A percentile compares a stretch with the other conserved stretches of the same genome.
Conservation (phyloP, 2,329 filamentous ascomycete species). For the Thermothelomyces thermophilus region DNA sequence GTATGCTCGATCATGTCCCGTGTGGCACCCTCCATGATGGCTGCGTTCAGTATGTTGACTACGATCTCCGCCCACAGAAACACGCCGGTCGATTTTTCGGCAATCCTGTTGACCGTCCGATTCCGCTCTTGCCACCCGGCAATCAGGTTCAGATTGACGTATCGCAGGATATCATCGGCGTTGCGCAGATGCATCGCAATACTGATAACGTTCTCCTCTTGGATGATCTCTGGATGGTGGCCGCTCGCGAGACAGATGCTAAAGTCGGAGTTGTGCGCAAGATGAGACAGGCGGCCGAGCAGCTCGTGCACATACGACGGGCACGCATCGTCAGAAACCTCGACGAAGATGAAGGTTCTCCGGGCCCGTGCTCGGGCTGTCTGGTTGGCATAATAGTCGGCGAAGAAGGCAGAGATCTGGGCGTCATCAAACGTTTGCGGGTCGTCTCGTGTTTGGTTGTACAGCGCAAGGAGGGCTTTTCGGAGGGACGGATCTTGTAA, state of each 20-base stretch:
- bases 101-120: constrained; percentile 26
- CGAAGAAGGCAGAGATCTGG: constrained; percentile 28
- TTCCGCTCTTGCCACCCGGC: constrained; percentile 30
- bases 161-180: constrained; percentile 29
- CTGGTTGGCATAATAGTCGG: constrained; percentile 28
- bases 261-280: constrained; percentile 29
- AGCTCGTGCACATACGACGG: constrained; percentile 26
- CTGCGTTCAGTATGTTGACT: constrained; percentile 32
- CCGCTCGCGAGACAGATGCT: constrained; percentile 30
- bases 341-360: constrained; percentile 31
- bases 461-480: constrained; percentile 23
- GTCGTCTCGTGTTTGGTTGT: constrained; percentile 12
- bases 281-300: constrained; percentile 25
- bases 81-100: constrained; percentile 27
- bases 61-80: constrained; percentile 34
- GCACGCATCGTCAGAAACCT: constrained; percentile 26
- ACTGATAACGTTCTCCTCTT: constrained; percentile 24
- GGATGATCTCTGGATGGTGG: constrained; percentile 21
- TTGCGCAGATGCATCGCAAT: constrained; percentile 29
- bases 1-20: constrained; percentile 31
- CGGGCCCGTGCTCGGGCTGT: constrained; percentile 25
- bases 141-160: constrained; percentile 28
- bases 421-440: constrained; percentile 25
- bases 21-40: constrained; percentile 30
- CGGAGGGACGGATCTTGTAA: constrained; percentile 27